Base-by-base conservation (phyloP, 1,284 basidiomycete species). In the Ustilago loliicola region DNA sequence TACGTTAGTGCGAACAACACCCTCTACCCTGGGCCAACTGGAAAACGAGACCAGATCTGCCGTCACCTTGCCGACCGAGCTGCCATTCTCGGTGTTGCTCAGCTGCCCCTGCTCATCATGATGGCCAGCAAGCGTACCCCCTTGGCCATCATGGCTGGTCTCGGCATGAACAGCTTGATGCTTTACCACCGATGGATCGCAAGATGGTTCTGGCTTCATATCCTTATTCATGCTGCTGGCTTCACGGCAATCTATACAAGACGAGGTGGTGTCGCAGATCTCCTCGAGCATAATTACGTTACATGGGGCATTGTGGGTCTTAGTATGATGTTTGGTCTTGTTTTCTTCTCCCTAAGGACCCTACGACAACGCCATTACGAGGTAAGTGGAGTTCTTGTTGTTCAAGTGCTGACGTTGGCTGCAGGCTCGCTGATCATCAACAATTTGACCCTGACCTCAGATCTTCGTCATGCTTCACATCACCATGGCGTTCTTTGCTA, bases 131-230 rank as follows among this genome's bases (percentile, higher is more conserved):
- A 86, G 9, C 81, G 86, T 61, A 85, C 81, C 19, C 79, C 85
- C 19, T 23, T 87, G 6, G 66, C 79, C 1, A 79, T 80, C 61
- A 25, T 86, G 48, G 80, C 80, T 0, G 78, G 83, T 3, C 61
- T 83, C 38, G 21, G 66, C 36, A 86, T 85, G 72, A 77, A 82
- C 40, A 82, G 77, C 13, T 61, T 82, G 27, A 84, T 87, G 66
- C 71, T 87, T 1, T 82, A 82, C 29, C 87, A 87, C 42, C 80
- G 86, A 10, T 86, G 84, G 84, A 75, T 87, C 9, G 82, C 84
- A 1, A 56, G 85, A 3, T 60, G 82, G 30, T 79, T 80, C 55
- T 80, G 72, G 55, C 3, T 77, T 5, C 79, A 85, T 25, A 82
- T 73, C 27, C 10, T 80, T 21, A n/a, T 83, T 3, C 87, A 87